Percentiles rank a stretch among this genome's conserved stretches.
phyloP scores from a whole-genome alignment of 2,329 filamentous ascomycete species.

The Diaporthe sp. region DNA sequence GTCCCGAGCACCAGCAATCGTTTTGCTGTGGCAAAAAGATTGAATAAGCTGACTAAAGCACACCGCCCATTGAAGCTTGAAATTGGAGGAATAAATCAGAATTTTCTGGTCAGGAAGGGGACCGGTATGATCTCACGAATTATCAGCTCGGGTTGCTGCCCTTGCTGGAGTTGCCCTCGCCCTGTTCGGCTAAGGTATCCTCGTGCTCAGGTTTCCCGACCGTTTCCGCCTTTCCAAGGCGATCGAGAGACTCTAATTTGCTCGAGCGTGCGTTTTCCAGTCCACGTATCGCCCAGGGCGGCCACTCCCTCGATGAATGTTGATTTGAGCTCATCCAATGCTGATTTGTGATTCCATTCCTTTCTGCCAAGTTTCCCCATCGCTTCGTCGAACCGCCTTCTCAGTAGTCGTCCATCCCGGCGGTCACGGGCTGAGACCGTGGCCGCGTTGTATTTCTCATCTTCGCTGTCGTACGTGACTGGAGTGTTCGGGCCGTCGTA shows the following conservation, averaged over 20 bases:
- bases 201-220: background rate
- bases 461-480: background rate
- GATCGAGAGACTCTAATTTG: background rate
- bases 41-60: background rate
- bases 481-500: background rate
- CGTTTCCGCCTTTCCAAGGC: background rate
- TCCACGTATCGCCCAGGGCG: background rate
- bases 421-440: background rate
- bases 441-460: background rate
- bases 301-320: background rate
- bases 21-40: too few relatives aligned
- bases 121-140: background rate
- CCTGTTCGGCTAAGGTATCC: background rate
- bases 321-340: background rate
- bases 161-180: background rate
- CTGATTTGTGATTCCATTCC: background rate
- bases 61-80: background rate
- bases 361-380: background rate
- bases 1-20: too few relatives aligned
- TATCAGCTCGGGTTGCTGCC: background rate
- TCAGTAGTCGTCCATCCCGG: background rate
- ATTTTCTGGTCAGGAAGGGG: too few relatives aligned
- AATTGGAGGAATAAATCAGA: background rate
- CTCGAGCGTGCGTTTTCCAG: background rate
- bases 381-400: background rate